Conservation (phyloP, 2,329 filamentous ascomycete genomes). For the Ceratocystis colombiana region DNA sequence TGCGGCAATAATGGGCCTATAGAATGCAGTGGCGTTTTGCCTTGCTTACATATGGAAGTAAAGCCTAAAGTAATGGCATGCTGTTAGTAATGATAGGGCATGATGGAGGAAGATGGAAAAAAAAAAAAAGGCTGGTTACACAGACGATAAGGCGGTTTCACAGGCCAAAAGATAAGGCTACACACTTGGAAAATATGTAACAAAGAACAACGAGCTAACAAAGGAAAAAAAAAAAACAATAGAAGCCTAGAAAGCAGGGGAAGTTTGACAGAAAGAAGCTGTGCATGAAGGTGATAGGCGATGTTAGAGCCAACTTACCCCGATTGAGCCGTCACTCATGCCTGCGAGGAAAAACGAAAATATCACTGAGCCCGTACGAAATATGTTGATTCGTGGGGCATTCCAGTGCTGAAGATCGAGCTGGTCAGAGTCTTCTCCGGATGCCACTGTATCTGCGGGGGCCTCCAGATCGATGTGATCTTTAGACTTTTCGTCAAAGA, state of each 20-base stretch:
- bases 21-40: neutral
- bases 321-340: constrained; percentile 57
- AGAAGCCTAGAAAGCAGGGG: too few species aligned
- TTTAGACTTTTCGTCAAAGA: constrained; percentile 18
- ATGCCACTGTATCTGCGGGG: neutral
- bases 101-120: neutral
- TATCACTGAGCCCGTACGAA: constrained; percentile 48
- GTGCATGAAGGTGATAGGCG: neutral
- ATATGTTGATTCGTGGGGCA: constrained; percentile 47
- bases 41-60: constrained; percentile 39
- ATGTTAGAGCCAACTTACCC: constrained; percentile 37
- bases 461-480: constrained; percentile 1
- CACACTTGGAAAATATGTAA: too few species aligned
- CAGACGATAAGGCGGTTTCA: too few species aligned
- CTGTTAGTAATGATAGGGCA: constrained; percentile 5
- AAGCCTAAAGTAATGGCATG: constrained; percentile 34
- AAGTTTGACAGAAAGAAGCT: too few species aligned
- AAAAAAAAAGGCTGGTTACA: neutral
- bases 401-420: constrained; percentile 50
- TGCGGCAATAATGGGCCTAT: neutral
- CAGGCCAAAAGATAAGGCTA: too few species aligned
- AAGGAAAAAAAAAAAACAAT: neutral
- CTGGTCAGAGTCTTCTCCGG: constrained; percentile 20
- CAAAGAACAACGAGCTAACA: neutral
- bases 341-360: constrained; percentile 56